Evolutionary conservation across 495 filamentous ascomycete species (phyloP), one percentile per base, ranked within the genome.

Genomic region (Chaetomium cochliodes): DNA sequence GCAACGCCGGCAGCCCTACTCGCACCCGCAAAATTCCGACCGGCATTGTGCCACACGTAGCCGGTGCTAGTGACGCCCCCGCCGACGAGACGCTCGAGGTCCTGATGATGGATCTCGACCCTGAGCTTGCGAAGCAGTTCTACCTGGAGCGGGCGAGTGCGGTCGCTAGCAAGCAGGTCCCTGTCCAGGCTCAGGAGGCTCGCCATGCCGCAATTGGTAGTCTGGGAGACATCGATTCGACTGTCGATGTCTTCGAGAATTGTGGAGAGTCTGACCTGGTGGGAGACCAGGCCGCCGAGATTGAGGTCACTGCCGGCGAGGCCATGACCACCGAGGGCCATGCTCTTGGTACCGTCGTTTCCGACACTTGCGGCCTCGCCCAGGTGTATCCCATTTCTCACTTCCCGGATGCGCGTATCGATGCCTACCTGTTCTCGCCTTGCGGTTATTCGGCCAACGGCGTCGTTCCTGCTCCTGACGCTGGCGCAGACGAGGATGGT

Each of bases 361-460:
- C 94, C 8, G 90, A 99, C 49, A 82, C 82, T 16, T 98, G 91
- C 73, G 96, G 96, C 60, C 86, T 99, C 18, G 87, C 92, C 23
- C 90, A 91, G 50, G 88, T 98, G 30, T 99, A 99, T 69, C 88
- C 96, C 2, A 88, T 86, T 46, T 87, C 86, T 50, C 87, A 85
- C 72, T 98, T 96, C 69, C 94, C 96, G 0, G 93, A 97, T 73
- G 91, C 96, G 41, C 90, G 91, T 58, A 90, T 99, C 63, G 96
- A 99, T 68, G 91, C 96, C 16, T 99, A 97, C 74, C 84, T 97
- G 33, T 99, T 99, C 83, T 90, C 91, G 0, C 96, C 96, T 0
- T 99, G 96, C 75, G 96, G 96, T 53, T 99, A 96, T 79, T 97
- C 93, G 6, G 96, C 96, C 79, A 99, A 99, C 69, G 96, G 92